phyloP scores from a whole-genome alignment of 1,284 basidiomycete species.

The Tetrapyrgos nigripes region DNA sequence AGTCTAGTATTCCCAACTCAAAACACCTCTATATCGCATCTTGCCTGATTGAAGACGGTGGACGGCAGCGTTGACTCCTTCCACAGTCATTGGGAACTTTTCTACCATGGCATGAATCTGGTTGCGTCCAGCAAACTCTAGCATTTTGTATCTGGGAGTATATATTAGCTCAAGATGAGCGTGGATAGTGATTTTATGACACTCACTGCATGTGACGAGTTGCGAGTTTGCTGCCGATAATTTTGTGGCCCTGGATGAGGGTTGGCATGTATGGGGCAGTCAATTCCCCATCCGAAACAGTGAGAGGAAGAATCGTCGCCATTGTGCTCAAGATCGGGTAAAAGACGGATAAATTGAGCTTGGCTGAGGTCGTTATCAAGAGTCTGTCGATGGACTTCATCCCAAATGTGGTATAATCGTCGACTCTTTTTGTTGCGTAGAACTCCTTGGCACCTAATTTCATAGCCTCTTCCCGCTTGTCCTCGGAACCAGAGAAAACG shows the following conservation, averaged over 20 bases:
- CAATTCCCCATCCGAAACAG: conserved; percentile 1
- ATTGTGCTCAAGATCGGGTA: conserved; percentile 6
- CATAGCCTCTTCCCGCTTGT: conserved; percentile 63
- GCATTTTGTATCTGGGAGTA: conserved; percentile 23
- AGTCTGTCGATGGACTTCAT: conserved; percentile 32
- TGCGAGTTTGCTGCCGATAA: conserved; percentile 20
- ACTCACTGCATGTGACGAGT: conserved; percentile 16
- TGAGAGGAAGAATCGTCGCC: conserved; percentile 14
- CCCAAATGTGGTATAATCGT: conserved; percentile 24
- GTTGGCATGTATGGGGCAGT: conserved; percentile 8
- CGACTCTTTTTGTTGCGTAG: conserved; percentile 41
- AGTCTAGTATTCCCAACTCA: conserved; percentile 15
- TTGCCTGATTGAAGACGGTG: conserved; percentile 24
- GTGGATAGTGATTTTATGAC: background rate
- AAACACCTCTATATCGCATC: conserved; percentile 30
- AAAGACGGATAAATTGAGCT: conserved; percentile 3
- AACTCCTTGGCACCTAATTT: conserved; percentile 62
- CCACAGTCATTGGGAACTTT: conserved; percentile 27
- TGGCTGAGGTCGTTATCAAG: conserved; percentile 14
- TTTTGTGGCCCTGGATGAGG: conserved; percentile 5
- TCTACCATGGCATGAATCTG: conserved; percentile 25
- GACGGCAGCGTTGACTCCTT: conserved; percentile 26
- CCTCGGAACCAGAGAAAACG: conserved; percentile 62
- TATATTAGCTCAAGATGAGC: background rate
- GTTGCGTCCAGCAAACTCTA: conserved; percentile 26